These are phyloP conservation scores for Hymenoscyphus scutula DNA, from an alignment of 2,329 filamentous ascomycete species.

Conservation along the genomic window DNA sequence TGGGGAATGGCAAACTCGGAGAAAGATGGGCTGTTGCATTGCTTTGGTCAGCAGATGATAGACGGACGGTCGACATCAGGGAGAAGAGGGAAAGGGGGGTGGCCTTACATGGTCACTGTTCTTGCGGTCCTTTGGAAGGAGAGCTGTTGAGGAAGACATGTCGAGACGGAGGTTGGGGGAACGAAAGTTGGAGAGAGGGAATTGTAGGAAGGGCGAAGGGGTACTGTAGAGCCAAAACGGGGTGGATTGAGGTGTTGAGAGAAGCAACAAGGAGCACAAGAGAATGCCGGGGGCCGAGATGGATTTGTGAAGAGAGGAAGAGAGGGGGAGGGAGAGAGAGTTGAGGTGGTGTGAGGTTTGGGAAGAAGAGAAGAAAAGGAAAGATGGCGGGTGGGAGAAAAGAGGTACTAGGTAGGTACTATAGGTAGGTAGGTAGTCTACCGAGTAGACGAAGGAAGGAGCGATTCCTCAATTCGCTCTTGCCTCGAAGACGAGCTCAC, in stretches of 20 bases:
- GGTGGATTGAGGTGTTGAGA: not conserved
- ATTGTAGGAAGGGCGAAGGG: slow-evolving; percentile 8
- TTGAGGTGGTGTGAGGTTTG: too few relatives aligned
- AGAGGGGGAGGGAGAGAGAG: slow-evolving; percentile 14
- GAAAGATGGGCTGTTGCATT: slow-evolving; percentile 34
- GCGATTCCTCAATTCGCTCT: not conserved
- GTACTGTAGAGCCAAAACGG: slow-evolving; percentile 7
- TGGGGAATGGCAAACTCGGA: slow-evolving; percentile 38
- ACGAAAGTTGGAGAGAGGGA: not conserved
- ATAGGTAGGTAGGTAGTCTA: too few relatives aligned
- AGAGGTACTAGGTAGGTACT: not conserved
- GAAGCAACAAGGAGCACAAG: slow-evolving; percentile 1
- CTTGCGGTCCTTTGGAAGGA: slow-evolving; percentile 33
- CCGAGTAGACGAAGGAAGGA: slow-evolving; percentile 5
- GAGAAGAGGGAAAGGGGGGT: not conserved
- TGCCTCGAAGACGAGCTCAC: not conserved
- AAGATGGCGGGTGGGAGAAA: slow-evolving; percentile 5
- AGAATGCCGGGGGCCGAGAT: slow-evolving; percentile 9
- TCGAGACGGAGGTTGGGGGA: slow-evolving; percentile 6
- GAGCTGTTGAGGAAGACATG: slow-evolving; percentile 37
- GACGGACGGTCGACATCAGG: slow-evolving; percentile 14
- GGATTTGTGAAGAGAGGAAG: not conserved
- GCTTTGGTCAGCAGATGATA: not conserved
- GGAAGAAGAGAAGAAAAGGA: slow-evolving; percentile 9
- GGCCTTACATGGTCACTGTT: slow-evolving; percentile 31